These are phyloP conservation scores for Dactylella cylindrospora DNA, from an alignment of 2,329 filamentous ascomycete genomes.

Conservation along the genomic window DNA sequence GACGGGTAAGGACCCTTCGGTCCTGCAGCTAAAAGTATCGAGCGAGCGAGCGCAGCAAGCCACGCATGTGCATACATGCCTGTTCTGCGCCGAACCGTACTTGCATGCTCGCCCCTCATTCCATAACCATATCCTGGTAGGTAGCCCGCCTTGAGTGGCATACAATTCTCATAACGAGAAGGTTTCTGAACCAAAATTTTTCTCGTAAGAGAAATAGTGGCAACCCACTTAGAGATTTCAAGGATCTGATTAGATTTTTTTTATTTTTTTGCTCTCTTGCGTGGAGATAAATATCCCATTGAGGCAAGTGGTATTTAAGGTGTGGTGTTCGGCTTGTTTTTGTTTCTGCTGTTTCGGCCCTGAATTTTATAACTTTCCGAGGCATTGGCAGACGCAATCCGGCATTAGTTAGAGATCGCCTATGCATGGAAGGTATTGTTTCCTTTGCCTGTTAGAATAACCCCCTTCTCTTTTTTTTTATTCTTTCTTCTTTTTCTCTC, in stretches of 20 bases:
- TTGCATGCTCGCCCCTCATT: neutral
- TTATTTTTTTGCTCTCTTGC: constrained; percentile 22
- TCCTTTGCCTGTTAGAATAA: neutral
- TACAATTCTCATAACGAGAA: constrained; percentile 20
- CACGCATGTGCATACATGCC: constrained; percentile 37
- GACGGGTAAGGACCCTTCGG: neutral
- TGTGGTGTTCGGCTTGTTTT: constrained; percentile 22
- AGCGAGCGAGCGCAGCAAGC: constrained; percentile 27
- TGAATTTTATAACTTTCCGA: constrained; percentile 23
- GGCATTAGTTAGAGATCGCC: constrained; percentile 2
- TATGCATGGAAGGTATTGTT: constrained; percentile 1
- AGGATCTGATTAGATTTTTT: constrained; percentile 45
- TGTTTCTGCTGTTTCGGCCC: constrained; percentile 4
- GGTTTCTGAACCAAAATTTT: constrained; percentile 12
- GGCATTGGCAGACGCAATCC: constrained; percentile 23
- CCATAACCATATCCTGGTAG: neutral
- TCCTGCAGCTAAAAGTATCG: constrained; percentile 14
- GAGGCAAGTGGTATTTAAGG: constrained; percentile 32
- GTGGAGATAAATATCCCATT: constrained; percentile 25
- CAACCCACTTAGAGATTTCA: constrained; percentile 5
- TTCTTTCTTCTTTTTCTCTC: too few relatives aligned
- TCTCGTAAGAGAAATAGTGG: constrained; percentile 40
- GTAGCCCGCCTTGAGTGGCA: constrained; percentile 13
- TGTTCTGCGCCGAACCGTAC: constrained; percentile 22
- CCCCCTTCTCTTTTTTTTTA: too few relatives aligned